Evolutionary conservation across 1,284 basidiomycete genomes (phyloP).

Genomic region (Cutaneotrichosporon cutaneum): DNA sequence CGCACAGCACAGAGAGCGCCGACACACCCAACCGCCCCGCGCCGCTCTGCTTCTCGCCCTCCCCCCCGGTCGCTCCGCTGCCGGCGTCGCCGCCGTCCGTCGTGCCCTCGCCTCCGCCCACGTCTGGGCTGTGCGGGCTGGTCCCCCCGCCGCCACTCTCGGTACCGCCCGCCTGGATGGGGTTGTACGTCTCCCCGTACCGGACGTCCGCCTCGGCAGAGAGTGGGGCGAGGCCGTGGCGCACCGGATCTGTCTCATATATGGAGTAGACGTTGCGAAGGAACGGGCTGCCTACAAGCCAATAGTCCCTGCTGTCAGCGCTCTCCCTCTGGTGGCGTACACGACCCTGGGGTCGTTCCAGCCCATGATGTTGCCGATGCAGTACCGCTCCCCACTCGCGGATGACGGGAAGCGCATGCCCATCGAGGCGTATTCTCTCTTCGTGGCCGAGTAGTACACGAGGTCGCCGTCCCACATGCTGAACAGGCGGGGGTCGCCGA

Average conservation of each 20-base stretch:
- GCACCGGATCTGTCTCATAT: conserved; percentile 69
- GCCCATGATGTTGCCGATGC: not conserved
- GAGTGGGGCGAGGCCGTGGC: conserved; percentile 73
- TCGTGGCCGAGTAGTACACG: not conserved
- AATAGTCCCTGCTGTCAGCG: conserved; percentile 44
- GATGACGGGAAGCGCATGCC: not conserved
- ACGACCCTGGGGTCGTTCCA: not conserved
- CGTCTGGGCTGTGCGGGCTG: not conserved
- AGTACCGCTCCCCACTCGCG: not conserved
- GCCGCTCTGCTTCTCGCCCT: too few species aligned
- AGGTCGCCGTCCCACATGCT: conserved; percentile 5
- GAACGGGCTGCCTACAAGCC: conserved; percentile 55
- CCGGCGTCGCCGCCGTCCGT: not conserved
- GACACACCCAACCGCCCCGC: too few species aligned
- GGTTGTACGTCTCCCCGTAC: not conserved
- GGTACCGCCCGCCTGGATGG: not conserved
- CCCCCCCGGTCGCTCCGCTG: not conserved
- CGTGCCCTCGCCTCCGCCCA: not conserved
- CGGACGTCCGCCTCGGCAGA: not conserved
- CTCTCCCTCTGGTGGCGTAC: not conserved
- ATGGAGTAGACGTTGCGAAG: conserved; percentile 88
- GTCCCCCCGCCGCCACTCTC: not conserved
- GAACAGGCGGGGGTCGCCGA: not conserved
- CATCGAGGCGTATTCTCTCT: not conserved
- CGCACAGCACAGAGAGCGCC: too few species aligned